Evolutionary conservation across 345 rosid genomes (phyloP), one percentile per base, ranked within the genome.

Genomic region (Trapa bicornis): DNA sequence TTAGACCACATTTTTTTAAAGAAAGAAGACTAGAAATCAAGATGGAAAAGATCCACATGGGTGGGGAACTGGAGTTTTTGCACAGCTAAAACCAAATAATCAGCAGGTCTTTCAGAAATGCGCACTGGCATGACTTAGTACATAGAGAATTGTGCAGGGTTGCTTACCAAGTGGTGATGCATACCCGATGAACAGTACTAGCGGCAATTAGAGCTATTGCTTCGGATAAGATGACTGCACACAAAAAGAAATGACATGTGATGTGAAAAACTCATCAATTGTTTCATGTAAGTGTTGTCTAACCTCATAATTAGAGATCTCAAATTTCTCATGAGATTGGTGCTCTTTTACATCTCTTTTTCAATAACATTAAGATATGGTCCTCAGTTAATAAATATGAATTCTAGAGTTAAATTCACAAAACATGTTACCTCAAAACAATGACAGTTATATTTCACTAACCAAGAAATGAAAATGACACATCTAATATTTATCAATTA

Each of bases 121-220:
- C 29, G 29, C 29, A 22, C 29, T 22, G 29, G 29, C 29, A 22
- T 22, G 29, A 22, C 29, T 22, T 22, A 22, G 29, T 22, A 22
- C 29, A 22, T 22, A 22, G 29, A 22, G 29, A 22, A 22, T 22
- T 22, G 29, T 22, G 29, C 29, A 22, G 29, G 29, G 29, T 22
- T 22, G 29, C 81, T 80, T 83, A 87, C 96, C 96, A 89, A 69
- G 91, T 84, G 52, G 97, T 85, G 68, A 91, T 89, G 78, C 94
- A 85, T 74, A 91, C 92, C 36, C 85, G 77, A 70, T 83, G 92
- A 65, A 89, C 92, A 15, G 91, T 91, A 80, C 87, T 60, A 64
- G 97, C 87, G n/a, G 87, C 88, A 37, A 87, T 80, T 29, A 91
- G 80, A 70, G 94, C 86, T 70, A 89, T 75, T 32, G 65, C 83